phyloP scores from a whole-genome alignment of 306 rosid genomes.

The Benincasa hispida region DNA sequence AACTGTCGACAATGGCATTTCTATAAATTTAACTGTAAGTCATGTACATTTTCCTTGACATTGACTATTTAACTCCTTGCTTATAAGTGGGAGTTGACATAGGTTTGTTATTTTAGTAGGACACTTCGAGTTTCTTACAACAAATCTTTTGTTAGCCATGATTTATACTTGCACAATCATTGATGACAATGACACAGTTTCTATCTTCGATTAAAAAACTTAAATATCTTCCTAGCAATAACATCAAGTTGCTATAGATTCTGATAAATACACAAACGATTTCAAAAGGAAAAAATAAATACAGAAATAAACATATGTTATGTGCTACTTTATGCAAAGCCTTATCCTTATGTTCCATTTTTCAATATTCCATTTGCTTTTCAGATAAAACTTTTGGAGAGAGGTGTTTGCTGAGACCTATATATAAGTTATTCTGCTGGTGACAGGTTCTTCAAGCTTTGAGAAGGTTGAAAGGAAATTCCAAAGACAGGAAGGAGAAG shows the following conservation, averaged over 20 bases:
- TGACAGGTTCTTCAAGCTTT: conserved; percentile 71
- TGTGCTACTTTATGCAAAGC: not conserved
- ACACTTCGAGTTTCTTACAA: not conserved
- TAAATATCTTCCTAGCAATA: not conserved
- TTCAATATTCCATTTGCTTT: conserved; percentile 6
- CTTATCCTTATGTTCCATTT: not conserved
- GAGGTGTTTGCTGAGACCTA: conserved; percentile 6
- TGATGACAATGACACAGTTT: not conserved
- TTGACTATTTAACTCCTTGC: not conserved
- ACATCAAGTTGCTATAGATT: not conserved
- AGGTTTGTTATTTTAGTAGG: not conserved
- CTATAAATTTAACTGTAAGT: not conserved
- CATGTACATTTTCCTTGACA: not conserved
- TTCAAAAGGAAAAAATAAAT: not conserved
- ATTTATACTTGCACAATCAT: not conserved
- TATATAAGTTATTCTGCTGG: conserved; percentile 16
- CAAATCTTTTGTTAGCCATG: not conserved
- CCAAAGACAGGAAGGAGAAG: conserved; percentile 61
- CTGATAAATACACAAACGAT: not conserved
- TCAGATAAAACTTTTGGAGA: conserved; percentile 8
- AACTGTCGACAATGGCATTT: not conserved
- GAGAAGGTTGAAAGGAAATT: conserved; percentile 88
- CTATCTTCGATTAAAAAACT: not conserved
- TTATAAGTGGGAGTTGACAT: not conserved
- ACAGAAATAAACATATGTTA: not conserved